These are phyloP conservation scores for Huntiella abstrusa DNA, from an alignment of 2,329 filamentous ascomycete genomes.

Conservation along the genomic window DNA sequence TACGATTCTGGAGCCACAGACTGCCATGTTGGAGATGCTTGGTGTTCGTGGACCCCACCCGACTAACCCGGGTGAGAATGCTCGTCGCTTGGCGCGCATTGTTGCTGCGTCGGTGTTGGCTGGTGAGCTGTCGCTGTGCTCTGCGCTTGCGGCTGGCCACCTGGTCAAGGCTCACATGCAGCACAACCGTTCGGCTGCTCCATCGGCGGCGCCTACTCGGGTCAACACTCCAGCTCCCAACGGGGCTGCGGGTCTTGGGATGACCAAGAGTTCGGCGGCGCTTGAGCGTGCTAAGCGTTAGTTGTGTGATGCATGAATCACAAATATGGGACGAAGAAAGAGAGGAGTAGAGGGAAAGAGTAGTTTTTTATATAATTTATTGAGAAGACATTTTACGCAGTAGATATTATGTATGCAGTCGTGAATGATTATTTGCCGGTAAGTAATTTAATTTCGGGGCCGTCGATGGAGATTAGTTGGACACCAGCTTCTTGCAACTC, in stretches of 20 bases:
- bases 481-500: constrained; percentile 43
- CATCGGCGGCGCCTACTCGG: constrained; percentile 43
- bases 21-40: constrained; percentile 89
- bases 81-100: constrained; percentile 72
- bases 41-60: constrained; percentile 84
- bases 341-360: not conserved
- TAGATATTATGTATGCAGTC: not conserved
- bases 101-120: constrained; percentile 80
- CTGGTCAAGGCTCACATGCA: constrained; percentile 87
- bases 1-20: constrained; percentile 89
- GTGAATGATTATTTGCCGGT: not conserved
- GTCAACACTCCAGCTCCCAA: constrained; percentile 47
- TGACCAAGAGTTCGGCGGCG: constrained; percentile 27
- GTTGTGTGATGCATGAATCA: not conserved
- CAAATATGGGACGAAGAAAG: not conserved
- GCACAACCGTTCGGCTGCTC: constrained; percentile 65
- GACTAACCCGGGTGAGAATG: constrained; percentile 78
- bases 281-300: constrained; percentile 20
- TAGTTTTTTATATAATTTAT: not conserved
- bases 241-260: constrained; percentile 28
- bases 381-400: not conserved
- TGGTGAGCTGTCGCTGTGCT: constrained; percentile 81
- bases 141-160: constrained; percentile 81
- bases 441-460: constrained; percentile 23
- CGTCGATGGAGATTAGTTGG: constrained; percentile 36